Evolutionary conservation across 441 rosid genomes (phyloP), one percentile per base, ranked within the genome.

Genomic region (Raphanus hybrid): DNA sequence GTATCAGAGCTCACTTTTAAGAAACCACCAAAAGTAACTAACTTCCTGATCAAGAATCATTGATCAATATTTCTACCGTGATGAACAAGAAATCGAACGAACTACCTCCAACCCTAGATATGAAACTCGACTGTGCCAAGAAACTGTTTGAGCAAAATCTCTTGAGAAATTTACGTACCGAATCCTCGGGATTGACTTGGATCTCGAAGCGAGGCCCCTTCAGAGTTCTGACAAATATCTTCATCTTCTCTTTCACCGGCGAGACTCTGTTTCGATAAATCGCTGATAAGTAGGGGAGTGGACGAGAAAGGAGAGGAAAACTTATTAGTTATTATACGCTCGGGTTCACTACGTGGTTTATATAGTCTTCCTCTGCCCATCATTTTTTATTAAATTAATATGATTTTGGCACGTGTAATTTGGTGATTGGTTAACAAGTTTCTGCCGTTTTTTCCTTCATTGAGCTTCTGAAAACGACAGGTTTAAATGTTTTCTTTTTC

Each of bases 171-270:
- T 45, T 12, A 34, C 14, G 6, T 75, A 88, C 95, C 86, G 81
- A 54, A 58, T 88, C 90, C 14, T 85, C 84, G 57, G 91, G 89
- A 32, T 85, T 79, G 63, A 84, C 95, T 85, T 88, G 82, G 85
- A 90, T 82, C 73, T 86, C 90, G 84, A 90, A 90, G 84, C 81
- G 84, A 64, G 78, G 78, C 11, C 92, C 91, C 74, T 88, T 90
- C 82, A 90, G 75, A 71, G 91, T 90, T 78, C 87, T 90, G 16
- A 88, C 86, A 52, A 80, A 69, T 75, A 90, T 75, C 91, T 84
- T 90, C 92, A 90, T 88, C 75, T 73, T 79, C 70, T 75, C 70
- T 29, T 76, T 63, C 16, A 15, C 18, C 73, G 50, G 50, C 32
- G 48, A 54, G 27, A 58, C 1, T 34, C 8, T 60, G 20, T 10